phyloP scores from a whole-genome alignment of 257 asterid species.

The Solanum stenotomum region DNA sequence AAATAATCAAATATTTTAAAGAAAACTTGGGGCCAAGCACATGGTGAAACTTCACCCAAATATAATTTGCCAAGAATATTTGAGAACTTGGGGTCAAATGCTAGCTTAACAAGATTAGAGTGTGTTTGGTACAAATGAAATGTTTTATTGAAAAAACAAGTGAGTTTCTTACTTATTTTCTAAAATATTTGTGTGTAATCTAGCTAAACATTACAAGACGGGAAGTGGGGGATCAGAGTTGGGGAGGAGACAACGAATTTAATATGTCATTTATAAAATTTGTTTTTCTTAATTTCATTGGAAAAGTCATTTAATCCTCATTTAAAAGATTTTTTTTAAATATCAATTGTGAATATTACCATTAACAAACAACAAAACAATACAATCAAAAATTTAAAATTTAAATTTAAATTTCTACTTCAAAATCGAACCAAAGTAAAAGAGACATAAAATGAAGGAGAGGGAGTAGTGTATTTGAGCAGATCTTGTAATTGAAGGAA shows the following conservation, averaged over 20 bases:
- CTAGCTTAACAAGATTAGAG: not conserved
- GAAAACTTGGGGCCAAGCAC: no score
- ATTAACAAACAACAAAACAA: no score
- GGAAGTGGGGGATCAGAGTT: not conserved
- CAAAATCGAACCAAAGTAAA: not conserved
- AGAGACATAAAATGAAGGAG: not conserved
- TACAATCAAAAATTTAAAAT: not conserved
- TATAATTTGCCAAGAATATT: not conserved
- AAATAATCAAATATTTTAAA: no score
- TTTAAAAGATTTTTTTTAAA: no score
- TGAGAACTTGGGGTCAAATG: not conserved
- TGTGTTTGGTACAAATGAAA: not conserved
- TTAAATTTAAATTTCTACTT: not conserved
- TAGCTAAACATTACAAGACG: not conserved
- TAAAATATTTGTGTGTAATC: no score
- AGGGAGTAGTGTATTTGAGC: not conserved
- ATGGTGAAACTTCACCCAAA: not conserved
- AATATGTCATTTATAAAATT: not conserved
- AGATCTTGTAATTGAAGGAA: not conserved
- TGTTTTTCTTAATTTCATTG: not conserved
- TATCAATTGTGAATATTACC: no score
- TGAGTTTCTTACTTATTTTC: not conserved
- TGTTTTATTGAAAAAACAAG: no score
- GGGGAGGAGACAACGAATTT: not conserved
- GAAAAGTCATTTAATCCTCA: not conserved